Evolutionary conservation across 495 filamentous ascomycete genomes (phyloP), one percentile per base, ranked within the genome.

Genomic region (Aspergillus sclerotiicarbonarius): DNA sequence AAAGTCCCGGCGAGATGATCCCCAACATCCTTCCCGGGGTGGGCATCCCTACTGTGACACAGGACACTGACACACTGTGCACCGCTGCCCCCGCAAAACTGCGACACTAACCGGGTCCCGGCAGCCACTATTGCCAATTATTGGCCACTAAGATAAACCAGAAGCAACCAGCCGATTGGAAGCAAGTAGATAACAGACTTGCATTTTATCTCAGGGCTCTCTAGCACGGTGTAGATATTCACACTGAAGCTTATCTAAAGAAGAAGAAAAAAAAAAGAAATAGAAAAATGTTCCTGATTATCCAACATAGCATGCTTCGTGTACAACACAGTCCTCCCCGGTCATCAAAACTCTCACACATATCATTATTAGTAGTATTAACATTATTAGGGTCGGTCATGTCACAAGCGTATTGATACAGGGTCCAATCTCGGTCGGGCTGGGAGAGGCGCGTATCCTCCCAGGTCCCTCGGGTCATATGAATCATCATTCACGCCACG

Each of bases 401-500:
- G 5, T 12, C 4, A 51, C n/a, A 15, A 5, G 25, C 37, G 16
- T 59, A 54, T 44, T 53, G 51, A 59, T 54, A 59, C 57, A 59
- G 45, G 19, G 33, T 43, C 33, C 25, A 44, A n/a, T 47, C 37
- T 44, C 25, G 35, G 21, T 13, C 33, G 13, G 37, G 10, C 13
- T 12, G 37, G 12, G 37, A n/a, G 37, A 41, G 37, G 4, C 1
- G 37, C 37, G 37, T 41, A 6, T 15, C 37, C 37, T 41, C 37
- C 37, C 37, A n/a, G 5, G 25, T 25, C 25, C 37, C 39, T 49
- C 19, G n/a, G 25, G 41, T 50, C 19, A 31, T 60, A 65, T 65
- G 60, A 62, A 50, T 62, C 60, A 63, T 54, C 55, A 58, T 47
- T 54, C 50, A 33, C 59, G 59, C 56, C 58, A 65, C 43, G 44